Conservation (phyloP, 345 rosid species). For the Boechera retrofracta region DNA sequence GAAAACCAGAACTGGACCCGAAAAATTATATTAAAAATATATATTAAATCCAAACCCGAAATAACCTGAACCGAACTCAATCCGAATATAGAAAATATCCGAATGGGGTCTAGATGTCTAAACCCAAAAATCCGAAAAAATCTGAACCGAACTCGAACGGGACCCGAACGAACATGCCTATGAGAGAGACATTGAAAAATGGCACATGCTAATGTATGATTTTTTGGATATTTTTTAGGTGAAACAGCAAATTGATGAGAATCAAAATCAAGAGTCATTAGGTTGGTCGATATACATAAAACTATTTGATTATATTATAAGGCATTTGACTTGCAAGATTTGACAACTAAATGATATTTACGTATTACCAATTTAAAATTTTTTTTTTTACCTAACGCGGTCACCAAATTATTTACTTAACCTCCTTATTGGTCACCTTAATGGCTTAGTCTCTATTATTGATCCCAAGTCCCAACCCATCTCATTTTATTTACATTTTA, state of each 20-base stretch:
- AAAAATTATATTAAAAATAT: too few species aligned
- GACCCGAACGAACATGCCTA: too few species aligned
- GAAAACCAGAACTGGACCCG: too few species aligned
- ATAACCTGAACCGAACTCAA: too few species aligned
- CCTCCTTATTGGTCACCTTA: slow-evolving; percentile 26
- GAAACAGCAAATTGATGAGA: slow-evolving; percentile 34
- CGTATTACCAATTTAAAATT: slow-evolving; percentile 28
- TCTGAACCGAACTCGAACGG: too few species aligned
- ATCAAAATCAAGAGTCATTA: slow-evolving; percentile 31
- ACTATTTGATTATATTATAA: slow-evolving; percentile 28
- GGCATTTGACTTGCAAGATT: slow-evolving; percentile 38
- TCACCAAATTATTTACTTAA: slow-evolving; percentile 36
- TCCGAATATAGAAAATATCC: too few species aligned
- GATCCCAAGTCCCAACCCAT: slow-evolving; percentile 29
- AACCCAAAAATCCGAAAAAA: too few species aligned
- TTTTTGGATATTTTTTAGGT: slow-evolving; percentile 29
- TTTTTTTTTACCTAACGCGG: neutral
- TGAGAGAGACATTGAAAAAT: slow-evolving; percentile 13
- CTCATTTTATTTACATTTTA: slow-evolving; percentile 10
- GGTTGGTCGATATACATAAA: slow-evolving; percentile 43
- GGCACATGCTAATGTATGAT: neutral
- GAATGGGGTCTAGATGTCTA: too few species aligned
- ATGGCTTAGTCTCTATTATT: slow-evolving; percentile 35
- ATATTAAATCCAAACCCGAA: too few species aligned
- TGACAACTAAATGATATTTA: slow-evolving; percentile 42